phyloP scores from a whole-genome alignment of 495 filamentous ascomycete genomes.

The Chaetomium tenue region DNA sequence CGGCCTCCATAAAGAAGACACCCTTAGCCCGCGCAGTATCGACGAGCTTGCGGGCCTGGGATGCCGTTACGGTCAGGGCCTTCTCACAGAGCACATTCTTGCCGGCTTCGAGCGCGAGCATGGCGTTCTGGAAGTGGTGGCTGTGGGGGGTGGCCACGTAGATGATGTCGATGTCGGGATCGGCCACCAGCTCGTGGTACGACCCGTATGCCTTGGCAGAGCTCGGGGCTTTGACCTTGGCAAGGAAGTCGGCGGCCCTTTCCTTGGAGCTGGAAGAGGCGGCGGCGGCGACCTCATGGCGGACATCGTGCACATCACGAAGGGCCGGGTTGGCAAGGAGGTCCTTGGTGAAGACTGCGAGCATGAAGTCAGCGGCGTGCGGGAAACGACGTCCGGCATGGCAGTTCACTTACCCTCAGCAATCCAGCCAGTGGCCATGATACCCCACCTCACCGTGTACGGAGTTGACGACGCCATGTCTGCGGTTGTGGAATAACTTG shows the following conservation, averaged over 20 bases:
- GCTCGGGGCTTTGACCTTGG: slow-evolving; percentile 59
- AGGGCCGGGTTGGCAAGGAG: slow-evolving; percentile 72
- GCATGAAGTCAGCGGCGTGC: neutral
- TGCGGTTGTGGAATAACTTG: slow-evolving; percentile 8
- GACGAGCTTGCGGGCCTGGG: slow-evolving; percentile 71
- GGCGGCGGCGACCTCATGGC: slow-evolving; percentile 75
- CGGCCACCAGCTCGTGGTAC: slow-evolving; percentile 74
- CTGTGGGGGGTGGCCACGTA: slow-evolving; percentile 95
- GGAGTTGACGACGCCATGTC: slow-evolving; percentile 49
- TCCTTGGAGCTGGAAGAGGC: slow-evolving; percentile 73
- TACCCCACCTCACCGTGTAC: slow-evolving; percentile 71
- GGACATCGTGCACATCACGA: slow-evolving; percentile 69
- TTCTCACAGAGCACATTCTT: slow-evolving; percentile 95
- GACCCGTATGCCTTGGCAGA: slow-evolving; percentile 73
- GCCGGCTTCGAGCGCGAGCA: slow-evolving; percentile 75
- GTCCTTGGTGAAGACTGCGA: slow-evolving; percentile 73
- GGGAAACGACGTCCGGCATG: neutral
- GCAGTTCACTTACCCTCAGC: slow-evolving; percentile 58
- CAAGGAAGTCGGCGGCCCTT: slow-evolving; percentile 70
- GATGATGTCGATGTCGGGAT: slow-evolving; percentile 78
- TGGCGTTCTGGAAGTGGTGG: slow-evolving; percentile 90
- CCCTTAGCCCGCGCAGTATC: slow-evolving; percentile 73
- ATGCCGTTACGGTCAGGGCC: slow-evolving; percentile 84
- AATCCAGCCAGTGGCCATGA: slow-evolving; percentile 80
- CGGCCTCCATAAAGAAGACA: slow-evolving; percentile 94